Evolutionary conservation across 2,329 filamentous ascomycete species (phyloP).

Genomic region (Raffaelea albimanens): DNA sequence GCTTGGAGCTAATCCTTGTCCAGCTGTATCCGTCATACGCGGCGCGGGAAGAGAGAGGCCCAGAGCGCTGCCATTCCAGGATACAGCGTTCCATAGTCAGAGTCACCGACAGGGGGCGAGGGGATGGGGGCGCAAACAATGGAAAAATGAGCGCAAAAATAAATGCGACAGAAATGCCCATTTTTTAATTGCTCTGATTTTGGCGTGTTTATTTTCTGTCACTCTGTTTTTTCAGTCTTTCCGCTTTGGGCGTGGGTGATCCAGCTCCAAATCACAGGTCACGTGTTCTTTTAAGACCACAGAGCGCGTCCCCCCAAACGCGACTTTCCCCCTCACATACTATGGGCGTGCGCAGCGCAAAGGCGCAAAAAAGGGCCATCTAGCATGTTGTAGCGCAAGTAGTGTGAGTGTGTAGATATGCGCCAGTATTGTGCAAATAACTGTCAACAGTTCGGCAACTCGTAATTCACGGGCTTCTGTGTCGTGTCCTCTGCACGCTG

Average conservation of each 20-base stretch:
- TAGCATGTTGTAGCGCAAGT: no score
- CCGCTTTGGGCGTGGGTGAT: constrained; percentile 1
- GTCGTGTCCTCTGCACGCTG: no score
- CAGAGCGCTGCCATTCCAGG: no score
- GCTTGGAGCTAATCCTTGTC: neutral
- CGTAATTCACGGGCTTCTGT: no score
- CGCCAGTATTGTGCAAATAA: no score
- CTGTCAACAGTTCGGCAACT: no score
- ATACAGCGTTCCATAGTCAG: no score
- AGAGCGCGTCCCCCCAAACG: constrained; percentile 2
- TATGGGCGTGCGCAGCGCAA: neutral
- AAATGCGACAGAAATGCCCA: neutral
- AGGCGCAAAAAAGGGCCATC: no score
- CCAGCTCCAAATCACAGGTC: constrained; percentile 5
- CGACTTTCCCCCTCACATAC: neutral
- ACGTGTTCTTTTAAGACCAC: neutral
- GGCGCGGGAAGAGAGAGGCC: no score
- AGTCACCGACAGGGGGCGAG: neutral
- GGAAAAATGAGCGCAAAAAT: constrained; percentile 1
- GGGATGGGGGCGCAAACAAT: constrained; percentile 5
- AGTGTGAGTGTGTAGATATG: no score
- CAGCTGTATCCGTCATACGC: no score
- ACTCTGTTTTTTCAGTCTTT: no score
- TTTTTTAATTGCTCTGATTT: constrained; percentile 1
- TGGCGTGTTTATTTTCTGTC: neutral